Conservation (phyloP, 2,329 filamentous ascomycete genomes). For the Chrysoporthe cubensis region DNA sequence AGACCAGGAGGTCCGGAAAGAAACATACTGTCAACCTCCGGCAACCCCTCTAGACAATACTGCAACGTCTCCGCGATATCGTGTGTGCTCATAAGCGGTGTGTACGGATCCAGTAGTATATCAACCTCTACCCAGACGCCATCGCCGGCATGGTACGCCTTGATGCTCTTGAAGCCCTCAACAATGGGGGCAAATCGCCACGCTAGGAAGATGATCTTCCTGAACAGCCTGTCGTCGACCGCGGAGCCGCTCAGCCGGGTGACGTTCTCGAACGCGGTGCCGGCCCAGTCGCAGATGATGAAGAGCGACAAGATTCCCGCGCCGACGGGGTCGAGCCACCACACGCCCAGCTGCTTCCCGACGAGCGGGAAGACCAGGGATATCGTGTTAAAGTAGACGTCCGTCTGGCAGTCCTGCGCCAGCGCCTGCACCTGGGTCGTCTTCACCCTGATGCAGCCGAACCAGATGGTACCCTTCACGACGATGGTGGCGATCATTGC, state of each 20-base stretch:
- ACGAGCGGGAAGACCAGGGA: conserved; percentile 66
- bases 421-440: conserved; percentile 68
- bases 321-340: conserved; percentile 69
- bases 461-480: conserved; percentile 63
- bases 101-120: conserved; percentile 58
- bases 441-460: conserved; percentile 62
- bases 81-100: conserved; percentile 55
- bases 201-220: conserved; percentile 63
- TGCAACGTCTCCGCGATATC: conserved; percentile 67
- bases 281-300: conserved; percentile 72
- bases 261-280: conserved; percentile 63
- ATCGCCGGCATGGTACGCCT: conserved; percentile 65
- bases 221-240: conserved; percentile 52
- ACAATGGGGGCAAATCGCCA: conserved; percentile 60
- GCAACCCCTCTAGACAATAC: conserved; percentile 60
- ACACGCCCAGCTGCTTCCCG: conserved; percentile 60
- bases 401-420: conserved; percentile 58
- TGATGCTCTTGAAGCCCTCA: conserved; percentile 56
- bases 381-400: conserved; percentile 67
- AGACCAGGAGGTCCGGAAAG: background rate
- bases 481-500: conserved; percentile 61
- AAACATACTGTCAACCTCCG: conserved; percentile 39
- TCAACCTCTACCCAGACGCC: conserved; percentile 67
- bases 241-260: conserved; percentile 62
- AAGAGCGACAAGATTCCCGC: conserved; percentile 66